Evolutionary conservation across 495 filamentous ascomycete genomes (phyloP), one percentile per base, ranked within the genome.

Genomic region (Trichoderma asperelloides): DNA sequence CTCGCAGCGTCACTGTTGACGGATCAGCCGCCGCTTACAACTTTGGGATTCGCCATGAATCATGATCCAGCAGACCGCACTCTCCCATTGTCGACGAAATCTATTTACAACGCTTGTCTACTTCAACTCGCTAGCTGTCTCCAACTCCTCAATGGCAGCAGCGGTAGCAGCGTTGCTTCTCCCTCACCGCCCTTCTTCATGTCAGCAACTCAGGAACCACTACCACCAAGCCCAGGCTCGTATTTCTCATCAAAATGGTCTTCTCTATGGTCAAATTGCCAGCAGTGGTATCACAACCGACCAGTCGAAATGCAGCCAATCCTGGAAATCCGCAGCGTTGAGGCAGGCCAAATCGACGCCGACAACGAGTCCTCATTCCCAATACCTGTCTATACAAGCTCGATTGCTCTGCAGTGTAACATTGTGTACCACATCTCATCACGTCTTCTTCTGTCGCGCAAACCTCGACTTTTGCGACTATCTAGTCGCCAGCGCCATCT

Each of bases 341-440:
- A 60, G n/a, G 55, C 55, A 9, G 55, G 55, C 55, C 55, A 60
- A 18, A 60, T 60, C 12, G 55, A 60, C 25, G 55, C 27, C 9
- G 55, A 60, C 23, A 30, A 60, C 55, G 27, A 60, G 9, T 60
- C 55, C 27, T 60, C 55, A 13, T 60, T 60, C 12, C 55, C 55
- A 15, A 60, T 60, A 1, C 55, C 55, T 25, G 25, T 60, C 12
- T 60, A 60, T 13, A 60, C 55, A 2, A 60, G 55, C 55, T 60
- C 55, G 8, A 60, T 60, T 60, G 55, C 55, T 60, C 55, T 60
- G 11, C 55, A 33, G 25, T 60, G 55, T 13, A 60, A 60, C 11
- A 60, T 60, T 60, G 55, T 60, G 25, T 60, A 60, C 13, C 55
- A 60, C 55, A 60, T 60, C 9, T 60, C 55, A 16, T 60, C 55